Conservation (phyloP, 1,284 basidiomycete genomes). For the Tylopilus orsonianus region DNA sequence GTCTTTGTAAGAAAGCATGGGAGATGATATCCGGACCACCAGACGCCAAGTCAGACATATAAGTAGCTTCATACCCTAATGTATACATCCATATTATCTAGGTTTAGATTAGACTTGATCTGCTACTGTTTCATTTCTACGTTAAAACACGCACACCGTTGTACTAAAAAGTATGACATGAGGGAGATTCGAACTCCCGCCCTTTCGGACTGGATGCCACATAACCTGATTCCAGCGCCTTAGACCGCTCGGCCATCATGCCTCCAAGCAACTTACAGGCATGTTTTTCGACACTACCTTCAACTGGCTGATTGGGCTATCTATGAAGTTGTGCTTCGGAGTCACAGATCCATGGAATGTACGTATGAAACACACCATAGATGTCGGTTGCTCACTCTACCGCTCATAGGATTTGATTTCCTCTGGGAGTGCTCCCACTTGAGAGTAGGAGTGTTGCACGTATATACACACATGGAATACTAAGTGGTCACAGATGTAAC, state of each 20-base stretch:
- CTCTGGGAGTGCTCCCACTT: too few relatives aligned
- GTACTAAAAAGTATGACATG: conserved; percentile 33
- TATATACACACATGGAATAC: too few relatives aligned
- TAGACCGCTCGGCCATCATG: conserved; percentile 66
- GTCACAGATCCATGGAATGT: too few relatives aligned
- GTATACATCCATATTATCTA: conserved; percentile 8
- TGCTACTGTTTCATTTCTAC: not conserved
- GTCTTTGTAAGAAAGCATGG: conserved; percentile 44
- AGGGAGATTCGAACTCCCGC: conserved; percentile 49
- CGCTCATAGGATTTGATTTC: too few relatives aligned
- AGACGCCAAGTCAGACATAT: conserved; percentile 28
- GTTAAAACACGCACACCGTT: not conserved
- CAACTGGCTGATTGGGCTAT: too few relatives aligned
- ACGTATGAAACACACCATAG: too few relatives aligned
- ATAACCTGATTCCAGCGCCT: conserved; percentile 48
- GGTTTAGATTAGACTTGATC: conserved; percentile 11
- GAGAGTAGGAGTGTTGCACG: too few relatives aligned
- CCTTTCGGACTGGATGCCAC: conserved; percentile 40
- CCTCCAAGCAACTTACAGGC: conserved; percentile 6
- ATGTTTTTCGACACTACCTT: too few relatives aligned
- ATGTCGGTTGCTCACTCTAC: too few relatives aligned
- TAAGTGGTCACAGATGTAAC: too few relatives aligned
- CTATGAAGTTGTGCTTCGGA: too few relatives aligned
- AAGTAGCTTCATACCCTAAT: conserved; percentile 26
- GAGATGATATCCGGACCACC: conserved; percentile 45